Percentiles rank a stretch among this genome's conserved stretches.
These are phyloP conservation scores for Aureobasidium melanogenum DNA, from an alignment of 2,329 filamentous ascomycete species.

Conservation along the genomic window DNA sequence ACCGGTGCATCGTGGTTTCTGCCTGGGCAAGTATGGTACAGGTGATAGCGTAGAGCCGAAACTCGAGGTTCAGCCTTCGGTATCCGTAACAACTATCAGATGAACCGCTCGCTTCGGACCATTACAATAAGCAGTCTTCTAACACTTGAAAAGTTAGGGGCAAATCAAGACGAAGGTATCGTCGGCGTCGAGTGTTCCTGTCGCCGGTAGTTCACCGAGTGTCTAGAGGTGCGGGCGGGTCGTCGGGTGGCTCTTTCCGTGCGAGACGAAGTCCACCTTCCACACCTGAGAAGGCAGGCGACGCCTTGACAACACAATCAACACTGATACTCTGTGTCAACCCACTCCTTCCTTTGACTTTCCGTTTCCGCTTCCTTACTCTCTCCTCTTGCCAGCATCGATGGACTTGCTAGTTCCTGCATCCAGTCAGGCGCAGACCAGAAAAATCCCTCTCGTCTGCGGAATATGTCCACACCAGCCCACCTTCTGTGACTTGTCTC, in stretches of 20 bases:
- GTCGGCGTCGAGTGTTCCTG: neutral
- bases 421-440: neutral
- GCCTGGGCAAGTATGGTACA: no score
- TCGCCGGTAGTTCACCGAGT: neutral
- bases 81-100: neutral
- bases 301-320: neutral
- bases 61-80: neutral
- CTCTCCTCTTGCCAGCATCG: neutral
- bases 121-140: neutral
- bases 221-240: neutral
- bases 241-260: neutral
- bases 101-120: neutral
- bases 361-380: neutral
- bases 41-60: neutral
- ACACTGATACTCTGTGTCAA: neutral
- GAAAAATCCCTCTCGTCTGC: constrained; percentile 59
- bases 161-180: neutral
- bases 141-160: neutral
- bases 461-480: constrained; percentile 73
- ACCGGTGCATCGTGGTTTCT: neutral
- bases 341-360: constrained; percentile 6
- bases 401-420: constrained; percentile 1
- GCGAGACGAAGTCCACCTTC: neutral
- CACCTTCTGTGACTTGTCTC: constrained; percentile 80
- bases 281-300: neutral